Conservation (phyloP, 371 early-diverging fungal species). For the Neoconidiobolus thromboides region DNA sequence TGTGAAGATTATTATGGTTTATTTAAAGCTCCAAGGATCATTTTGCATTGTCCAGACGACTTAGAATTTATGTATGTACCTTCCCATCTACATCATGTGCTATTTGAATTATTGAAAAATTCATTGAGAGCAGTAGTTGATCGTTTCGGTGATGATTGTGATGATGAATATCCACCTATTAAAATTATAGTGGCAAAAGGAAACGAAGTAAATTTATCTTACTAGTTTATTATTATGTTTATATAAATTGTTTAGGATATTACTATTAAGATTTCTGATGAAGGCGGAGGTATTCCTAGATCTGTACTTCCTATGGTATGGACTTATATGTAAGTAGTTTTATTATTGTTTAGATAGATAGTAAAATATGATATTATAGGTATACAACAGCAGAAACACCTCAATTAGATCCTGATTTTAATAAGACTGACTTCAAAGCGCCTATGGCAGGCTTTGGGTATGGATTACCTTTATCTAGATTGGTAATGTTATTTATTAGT, state of each 20-base stretch:
- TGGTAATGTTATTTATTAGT: slow-evolving; percentile 19
- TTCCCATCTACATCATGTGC: slow-evolving; percentile 86
- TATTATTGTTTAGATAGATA: background rate
- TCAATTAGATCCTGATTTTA: slow-evolving; percentile 60
- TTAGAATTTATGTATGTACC: slow-evolving; percentile 93
- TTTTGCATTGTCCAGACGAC: slow-evolving; percentile 56
- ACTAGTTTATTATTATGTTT: background rate
- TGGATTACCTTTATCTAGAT: slow-evolving; percentile 74
- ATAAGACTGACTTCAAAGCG: slow-evolving; percentile 82
- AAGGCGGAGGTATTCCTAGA: slow-evolving; percentile 91
- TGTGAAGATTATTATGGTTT: slow-evolving; percentile 87
- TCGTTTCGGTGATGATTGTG: slow-evolving; percentile 59
- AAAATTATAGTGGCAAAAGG: slow-evolving; percentile 85
- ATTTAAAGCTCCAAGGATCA: slow-evolving; percentile 58
- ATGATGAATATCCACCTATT: slow-evolving; percentile 77
- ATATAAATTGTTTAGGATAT: slow-evolving; percentile 37
- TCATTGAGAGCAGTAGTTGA: slow-evolving; percentile 89
- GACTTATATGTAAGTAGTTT: slow-evolving; percentile 64
- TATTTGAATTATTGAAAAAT: slow-evolving; percentile 93
- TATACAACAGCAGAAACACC: slow-evolving; percentile 90
- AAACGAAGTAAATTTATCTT: slow-evolving; percentile 35
- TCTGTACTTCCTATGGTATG: slow-evolving; percentile 78
- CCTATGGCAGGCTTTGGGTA: slow-evolving; percentile 97
- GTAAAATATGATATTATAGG: slow-evolving; percentile 9
- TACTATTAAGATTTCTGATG: slow-evolving; percentile 89